A percentile compares a stretch with the other conserved stretches of the same genome.
These are phyloP conservation scores for Dactylonectria estremocensis DNA, from an alignment of 2,329 filamentous ascomycete species.

Conservation along the genomic window DNA sequence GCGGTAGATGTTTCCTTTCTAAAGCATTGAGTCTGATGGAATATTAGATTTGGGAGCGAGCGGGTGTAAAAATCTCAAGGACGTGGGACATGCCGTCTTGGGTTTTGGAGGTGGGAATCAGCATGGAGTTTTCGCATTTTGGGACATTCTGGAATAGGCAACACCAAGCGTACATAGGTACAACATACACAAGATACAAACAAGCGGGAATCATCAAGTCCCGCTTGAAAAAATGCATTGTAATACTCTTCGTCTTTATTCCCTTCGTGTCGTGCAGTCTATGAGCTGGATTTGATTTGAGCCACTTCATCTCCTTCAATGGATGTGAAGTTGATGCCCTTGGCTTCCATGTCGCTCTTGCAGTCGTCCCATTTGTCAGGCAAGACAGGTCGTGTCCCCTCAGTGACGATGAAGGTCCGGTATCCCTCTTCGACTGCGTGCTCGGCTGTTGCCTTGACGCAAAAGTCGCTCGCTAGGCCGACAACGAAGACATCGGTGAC, in stretches of 20 bases:
- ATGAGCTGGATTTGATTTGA: slow-evolving; percentile 37
- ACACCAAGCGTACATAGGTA: slow-evolving; percentile 43
- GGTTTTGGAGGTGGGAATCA: slow-evolving; percentile 38
- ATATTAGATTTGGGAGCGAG: slow-evolving; percentile 24
- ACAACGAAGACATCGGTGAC: slow-evolving; percentile 89
- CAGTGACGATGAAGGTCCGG: slow-evolving; percentile 80
- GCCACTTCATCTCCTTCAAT: slow-evolving; percentile 42
- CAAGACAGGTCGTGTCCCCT: slow-evolving; percentile 83
- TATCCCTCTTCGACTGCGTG: slow-evolving; percentile 86
- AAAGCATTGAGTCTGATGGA: not conserved
- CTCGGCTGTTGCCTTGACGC: slow-evolving; percentile 85
- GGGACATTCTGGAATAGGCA: slow-evolving; percentile 46
- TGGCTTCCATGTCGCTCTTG: slow-evolving; percentile 67
- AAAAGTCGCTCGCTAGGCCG: slow-evolving; percentile 91
- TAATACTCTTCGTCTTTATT: slow-evolving; percentile 28
- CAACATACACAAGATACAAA: slow-evolving; percentile 36
- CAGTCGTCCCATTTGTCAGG: slow-evolving; percentile 69
- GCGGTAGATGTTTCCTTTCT: slow-evolving; percentile 43
- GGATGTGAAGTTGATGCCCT: slow-evolving; percentile 75
- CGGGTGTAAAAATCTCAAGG: slow-evolving; percentile 36
- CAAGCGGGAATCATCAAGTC: slow-evolving; percentile 35
- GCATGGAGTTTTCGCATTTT: slow-evolving; percentile 51
- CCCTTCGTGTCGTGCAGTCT: not conserved
- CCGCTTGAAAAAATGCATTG: slow-evolving; percentile 41
- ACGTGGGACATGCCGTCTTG: slow-evolving; percentile 38